Conservation (phyloP, 139 green algal species). For the Haematococcus lacustris region DNA sequence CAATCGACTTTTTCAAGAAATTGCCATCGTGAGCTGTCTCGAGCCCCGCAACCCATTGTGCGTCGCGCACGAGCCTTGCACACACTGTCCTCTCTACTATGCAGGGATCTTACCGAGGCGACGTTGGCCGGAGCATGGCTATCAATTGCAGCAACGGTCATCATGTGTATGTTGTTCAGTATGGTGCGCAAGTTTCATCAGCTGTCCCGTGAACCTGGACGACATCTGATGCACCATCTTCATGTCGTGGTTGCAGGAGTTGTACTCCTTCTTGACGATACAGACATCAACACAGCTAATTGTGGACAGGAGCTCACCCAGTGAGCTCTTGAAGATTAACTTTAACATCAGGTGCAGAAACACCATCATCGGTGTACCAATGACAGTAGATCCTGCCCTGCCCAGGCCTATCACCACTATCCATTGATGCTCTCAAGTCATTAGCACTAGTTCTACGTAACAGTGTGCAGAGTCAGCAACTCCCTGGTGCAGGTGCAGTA, state of each 20-base stretch:
- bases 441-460: too few relatives aligned
- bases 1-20: slow-evolving; percentile 67
- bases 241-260: slow-evolving; percentile 61
- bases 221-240: too few relatives aligned
- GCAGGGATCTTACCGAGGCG: slow-evolving; percentile 90
- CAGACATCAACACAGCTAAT: slow-evolving; percentile 69
- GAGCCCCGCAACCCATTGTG: too few relatives aligned
- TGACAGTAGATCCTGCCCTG: too few relatives aligned
- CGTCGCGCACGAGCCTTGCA: too few relatives aligned
- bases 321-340: slow-evolving; percentile 91
- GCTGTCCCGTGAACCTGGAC: too few relatives aligned
- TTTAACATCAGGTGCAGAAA: slow-evolving; percentile 93
- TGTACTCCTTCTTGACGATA: slow-evolving; percentile 63
- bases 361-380: too few relatives aligned
- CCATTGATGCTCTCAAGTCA: too few relatives aligned
- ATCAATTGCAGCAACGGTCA: slow-evolving; percentile 71
- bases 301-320: slow-evolving; percentile 80
- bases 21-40: slow-evolving; percentile 36
- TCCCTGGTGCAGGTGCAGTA: too few relatives aligned
- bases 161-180: slow-evolving; percentile 78
- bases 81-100: too few relatives aligned
- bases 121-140: slow-evolving; percentile 83
- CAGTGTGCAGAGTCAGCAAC: too few relatives aligned
- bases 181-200: slow-evolving; percentile 68
- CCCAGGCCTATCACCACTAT: too few relatives aligned